These are phyloP conservation scores for Nidularia pulvinata DNA, from an alignment of 768 basidiomycete species.

Conservation along the genomic window DNA sequence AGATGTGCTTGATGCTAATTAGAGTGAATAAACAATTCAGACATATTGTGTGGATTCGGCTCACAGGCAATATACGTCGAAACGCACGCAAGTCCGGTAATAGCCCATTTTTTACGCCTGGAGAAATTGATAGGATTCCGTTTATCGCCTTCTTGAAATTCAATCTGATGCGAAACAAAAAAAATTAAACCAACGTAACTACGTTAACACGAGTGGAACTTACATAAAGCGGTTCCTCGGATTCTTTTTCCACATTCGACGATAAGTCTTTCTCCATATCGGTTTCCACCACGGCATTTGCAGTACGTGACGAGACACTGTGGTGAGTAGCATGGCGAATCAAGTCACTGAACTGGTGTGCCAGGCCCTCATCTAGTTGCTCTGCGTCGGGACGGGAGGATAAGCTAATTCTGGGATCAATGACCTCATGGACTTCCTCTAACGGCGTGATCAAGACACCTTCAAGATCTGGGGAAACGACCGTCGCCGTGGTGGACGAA, in stretches of 20 bases:
- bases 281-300: background rate
- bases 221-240: constrained; percentile 14
- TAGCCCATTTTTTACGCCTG: constrained; percentile 37
- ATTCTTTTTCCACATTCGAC: background rate
- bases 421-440: constrained; percentile 25
- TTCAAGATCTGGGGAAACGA: constrained; percentile 11
- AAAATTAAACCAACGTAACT: background rate
- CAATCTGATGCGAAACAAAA: constrained; percentile 18
- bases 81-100: constrained; percentile 41
- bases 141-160: constrained; percentile 16
- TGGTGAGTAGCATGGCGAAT: constrained; percentile 17
- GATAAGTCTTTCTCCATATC: background rate
- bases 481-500: constrained; percentile 14
- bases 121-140: constrained; percentile 36
- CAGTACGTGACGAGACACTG: background rate
- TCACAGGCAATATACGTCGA: constrained; percentile 40
- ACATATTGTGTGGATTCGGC: constrained; percentile 3
- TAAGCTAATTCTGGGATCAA: constrained; percentile 35
- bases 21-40: background rate
- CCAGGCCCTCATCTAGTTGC: constrained; percentile 27
- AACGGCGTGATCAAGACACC: constrained; percentile 22
- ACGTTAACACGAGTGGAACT: background rate
- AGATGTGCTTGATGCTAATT: constrained; percentile 43
- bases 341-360: constrained; percentile 24
- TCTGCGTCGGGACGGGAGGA: constrained; percentile 23